Evolutionary conservation across 1,284 basidiomycete genomes (phyloP).

Genomic region (Rhizoctonia solani): DNA sequence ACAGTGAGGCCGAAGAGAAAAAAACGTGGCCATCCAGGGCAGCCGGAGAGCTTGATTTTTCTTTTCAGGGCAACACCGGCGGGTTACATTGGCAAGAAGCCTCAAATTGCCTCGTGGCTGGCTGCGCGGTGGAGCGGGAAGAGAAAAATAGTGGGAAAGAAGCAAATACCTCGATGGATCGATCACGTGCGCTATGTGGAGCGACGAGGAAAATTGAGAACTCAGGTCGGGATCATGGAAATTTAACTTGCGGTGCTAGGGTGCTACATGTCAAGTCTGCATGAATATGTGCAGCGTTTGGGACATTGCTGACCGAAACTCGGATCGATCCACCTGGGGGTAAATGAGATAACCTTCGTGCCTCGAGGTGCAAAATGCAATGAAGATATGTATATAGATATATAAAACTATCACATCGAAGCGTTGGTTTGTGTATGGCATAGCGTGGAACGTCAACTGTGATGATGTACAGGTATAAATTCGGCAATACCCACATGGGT

Average conservation of each 20-base stretch:
- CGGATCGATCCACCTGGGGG: neutral
- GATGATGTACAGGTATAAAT: no score
- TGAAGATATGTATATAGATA: neutral
- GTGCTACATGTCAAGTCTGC: no score
- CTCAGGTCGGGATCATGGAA: no score
- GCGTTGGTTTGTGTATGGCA: no score
- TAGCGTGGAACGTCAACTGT: no score
- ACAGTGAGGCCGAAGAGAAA: neutral
- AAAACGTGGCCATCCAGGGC: neutral
- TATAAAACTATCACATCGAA: no score
- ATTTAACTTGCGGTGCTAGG: no score
- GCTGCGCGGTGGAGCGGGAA: conserved; percentile 9
- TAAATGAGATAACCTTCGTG: neutral
- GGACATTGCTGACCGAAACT: no score
- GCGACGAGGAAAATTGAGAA: neutral
- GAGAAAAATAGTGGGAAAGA: neutral
- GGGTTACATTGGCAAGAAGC: neutral
- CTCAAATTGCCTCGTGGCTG: conserved; percentile 7
- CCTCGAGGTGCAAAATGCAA: neutral
- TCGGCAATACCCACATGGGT: no score
- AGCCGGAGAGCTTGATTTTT: neutral
- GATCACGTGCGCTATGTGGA: conserved; percentile 6
- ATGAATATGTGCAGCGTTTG: no score
- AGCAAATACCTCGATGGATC: neutral
- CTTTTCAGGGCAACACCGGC: neutral